Evolutionary conservation across 1,284 basidiomycete species (phyloP).

Genomic region (Trichosporon faecale): DNA sequence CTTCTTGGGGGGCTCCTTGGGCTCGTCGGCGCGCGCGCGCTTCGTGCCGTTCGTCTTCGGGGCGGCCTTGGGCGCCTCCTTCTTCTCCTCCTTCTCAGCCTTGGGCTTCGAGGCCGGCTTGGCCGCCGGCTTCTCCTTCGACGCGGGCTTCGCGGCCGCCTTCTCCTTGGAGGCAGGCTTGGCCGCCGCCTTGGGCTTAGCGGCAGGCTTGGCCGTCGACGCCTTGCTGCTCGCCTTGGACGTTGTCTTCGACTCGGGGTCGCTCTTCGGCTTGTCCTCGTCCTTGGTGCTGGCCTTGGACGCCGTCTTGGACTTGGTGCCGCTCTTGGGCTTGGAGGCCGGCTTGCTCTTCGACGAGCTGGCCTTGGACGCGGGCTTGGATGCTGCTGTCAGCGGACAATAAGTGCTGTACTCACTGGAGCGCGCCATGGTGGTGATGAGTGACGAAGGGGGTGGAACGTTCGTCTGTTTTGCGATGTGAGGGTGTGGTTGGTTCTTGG

Average conservation of each 20-base stretch:
- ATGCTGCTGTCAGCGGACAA: conserved; percentile 15
- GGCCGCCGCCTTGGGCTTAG: conserved; percentile 5
- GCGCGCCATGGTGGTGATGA: conserved; percentile 27
- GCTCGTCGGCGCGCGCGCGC: neutral
- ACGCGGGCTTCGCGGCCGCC: conserved; percentile 9
- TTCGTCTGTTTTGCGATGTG: conserved; percentile 1
- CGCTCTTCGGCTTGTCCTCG: conserved; percentile 22
- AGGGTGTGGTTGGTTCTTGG: neutral
- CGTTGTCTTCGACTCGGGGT: conserved; percentile 16
- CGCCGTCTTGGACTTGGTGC: conserved; percentile 12
- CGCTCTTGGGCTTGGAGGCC: conserved; percentile 16
- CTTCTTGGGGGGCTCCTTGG: conserved; percentile 6
- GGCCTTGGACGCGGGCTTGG: conserved; percentile 19
- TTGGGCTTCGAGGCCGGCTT: conserved; percentile 11
- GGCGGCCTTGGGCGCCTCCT: neutral
- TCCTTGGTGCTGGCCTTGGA: conserved; percentile 12
- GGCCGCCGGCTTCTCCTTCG: conserved; percentile 23
- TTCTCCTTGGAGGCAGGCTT: conserved; percentile 5
- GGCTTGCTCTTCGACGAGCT: no score
- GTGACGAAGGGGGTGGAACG: neutral
- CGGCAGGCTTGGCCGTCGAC: conserved; percentile 23
- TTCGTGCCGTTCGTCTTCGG: conserved; percentile 1
- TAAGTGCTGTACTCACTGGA: conserved; percentile 24
- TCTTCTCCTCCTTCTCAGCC: neutral
- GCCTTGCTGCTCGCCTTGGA: neutral